These are phyloP conservation scores for Chenopodium berlandieri DNA, from an alignment of 148 eudicot genomes.

Conservation along the genomic window DNA sequence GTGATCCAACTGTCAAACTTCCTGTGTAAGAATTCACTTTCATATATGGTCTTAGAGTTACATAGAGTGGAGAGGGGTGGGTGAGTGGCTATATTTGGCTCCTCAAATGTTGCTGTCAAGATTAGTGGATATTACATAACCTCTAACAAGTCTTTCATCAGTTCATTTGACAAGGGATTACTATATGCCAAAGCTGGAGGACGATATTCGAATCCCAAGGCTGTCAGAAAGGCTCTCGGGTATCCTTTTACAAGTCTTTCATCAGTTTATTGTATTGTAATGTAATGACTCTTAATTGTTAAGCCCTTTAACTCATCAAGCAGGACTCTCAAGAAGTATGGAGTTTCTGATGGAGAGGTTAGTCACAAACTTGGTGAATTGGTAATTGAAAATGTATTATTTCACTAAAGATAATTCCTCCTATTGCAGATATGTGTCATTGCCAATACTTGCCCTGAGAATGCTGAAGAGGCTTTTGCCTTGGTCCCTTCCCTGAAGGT, in stretches of 20 bases:
- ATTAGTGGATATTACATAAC: neutral
- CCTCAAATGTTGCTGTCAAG: neutral
- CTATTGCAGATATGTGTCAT: conserved; percentile 69
- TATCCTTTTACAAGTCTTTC: conserved; percentile 56
- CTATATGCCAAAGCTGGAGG: conserved; percentile 62
- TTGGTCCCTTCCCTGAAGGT: conserved; percentile 85
- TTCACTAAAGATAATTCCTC: neutral
- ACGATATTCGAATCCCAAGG: conserved; percentile 45
- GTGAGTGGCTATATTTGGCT: neutral
- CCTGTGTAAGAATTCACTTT: conserved; percentile 53
- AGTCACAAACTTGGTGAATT: conserved; percentile 10
- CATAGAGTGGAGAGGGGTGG: neutral
- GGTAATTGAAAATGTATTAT: neutral
- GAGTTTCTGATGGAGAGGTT: conserved; percentile 82
- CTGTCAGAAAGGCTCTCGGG: conserved; percentile 64
- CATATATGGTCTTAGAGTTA: neutral
- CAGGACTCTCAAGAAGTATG: conserved; percentile 66
- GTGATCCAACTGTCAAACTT: conserved; percentile 84
- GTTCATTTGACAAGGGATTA: conserved; percentile 80
- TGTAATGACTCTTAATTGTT: conserved; percentile 23
- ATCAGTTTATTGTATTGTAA: neutral
- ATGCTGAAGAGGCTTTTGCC: conserved; percentile 69
- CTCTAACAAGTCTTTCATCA: conserved; percentile 34
- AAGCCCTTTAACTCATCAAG: conserved; percentile 47
- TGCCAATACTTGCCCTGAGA: conserved; percentile 68